Evolutionary conservation across 805 yeast genomes (phyloP).

Genomic region (Myxozyma sirexii): DNA sequence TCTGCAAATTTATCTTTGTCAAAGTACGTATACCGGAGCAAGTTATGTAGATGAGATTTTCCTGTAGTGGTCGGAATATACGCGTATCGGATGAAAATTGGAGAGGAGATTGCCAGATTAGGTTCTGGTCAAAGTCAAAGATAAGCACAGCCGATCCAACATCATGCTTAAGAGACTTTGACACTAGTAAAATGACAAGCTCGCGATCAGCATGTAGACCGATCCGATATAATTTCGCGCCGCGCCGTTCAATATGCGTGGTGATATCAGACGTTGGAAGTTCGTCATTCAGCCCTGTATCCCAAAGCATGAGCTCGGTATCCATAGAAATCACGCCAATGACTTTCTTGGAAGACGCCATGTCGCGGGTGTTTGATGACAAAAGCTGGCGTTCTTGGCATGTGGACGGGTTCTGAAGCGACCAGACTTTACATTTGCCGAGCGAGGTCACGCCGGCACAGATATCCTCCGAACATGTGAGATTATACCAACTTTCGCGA

Average conservation of each 20-base stretch:
- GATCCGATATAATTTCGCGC: slow-evolving; percentile 11
- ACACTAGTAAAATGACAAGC: slow-evolving; percentile 20
- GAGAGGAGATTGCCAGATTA: slow-evolving; percentile 17
- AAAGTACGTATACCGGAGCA: slow-evolving; percentile 33
- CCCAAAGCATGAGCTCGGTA: slow-evolving; percentile 33
- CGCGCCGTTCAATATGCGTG: neutral
- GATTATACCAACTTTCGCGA: slow-evolving; percentile 34
- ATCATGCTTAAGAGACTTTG: slow-evolving; percentile 18
- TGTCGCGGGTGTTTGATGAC: slow-evolving; percentile 31
- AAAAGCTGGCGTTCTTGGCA: slow-evolving; percentile 31
- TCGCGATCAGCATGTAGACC: slow-evolving; percentile 26
- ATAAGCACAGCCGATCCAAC: slow-evolving; percentile 18
- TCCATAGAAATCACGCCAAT: slow-evolving; percentile 28
- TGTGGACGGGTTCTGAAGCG: slow-evolving; percentile 23
- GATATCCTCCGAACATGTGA: slow-evolving; percentile 30
- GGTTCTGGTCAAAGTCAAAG: slow-evolving; percentile 29
- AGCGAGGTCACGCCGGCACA: slow-evolving; percentile 33
- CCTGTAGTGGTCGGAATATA: slow-evolving; percentile 24
- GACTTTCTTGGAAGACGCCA: slow-evolving; percentile 26
- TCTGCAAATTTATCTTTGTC: slow-evolving; percentile 18
- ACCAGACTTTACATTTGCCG: slow-evolving; percentile 34
- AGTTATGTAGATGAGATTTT: slow-evolving; percentile 25
- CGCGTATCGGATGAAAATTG: slow-evolving; percentile 22
- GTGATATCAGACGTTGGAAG: slow-evolving; percentile 17
- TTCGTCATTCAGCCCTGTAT: slow-evolving; percentile 27